Conservation (phyloP, 2,329 filamentous ascomycete genomes). For the Dendryphion nanum region DNA sequence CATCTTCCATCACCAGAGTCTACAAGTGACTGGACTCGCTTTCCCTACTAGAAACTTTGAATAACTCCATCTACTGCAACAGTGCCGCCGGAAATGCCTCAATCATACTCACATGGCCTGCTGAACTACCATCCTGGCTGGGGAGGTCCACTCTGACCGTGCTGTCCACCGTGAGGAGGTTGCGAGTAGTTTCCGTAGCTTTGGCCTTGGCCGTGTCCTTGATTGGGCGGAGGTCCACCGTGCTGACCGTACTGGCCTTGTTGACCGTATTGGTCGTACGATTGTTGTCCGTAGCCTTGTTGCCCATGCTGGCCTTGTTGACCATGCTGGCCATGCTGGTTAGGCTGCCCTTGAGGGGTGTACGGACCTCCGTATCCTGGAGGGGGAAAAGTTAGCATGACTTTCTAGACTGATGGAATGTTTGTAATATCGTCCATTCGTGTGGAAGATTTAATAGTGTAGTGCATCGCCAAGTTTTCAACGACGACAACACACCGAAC, state of each 20-base stretch:
- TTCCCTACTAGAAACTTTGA: no score
- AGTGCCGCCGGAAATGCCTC: no score
- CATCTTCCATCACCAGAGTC: no score
- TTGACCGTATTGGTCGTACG: conserved; percentile 1
- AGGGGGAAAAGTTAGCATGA: no score
- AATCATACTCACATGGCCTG: no score
- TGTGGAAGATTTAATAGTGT: no score
- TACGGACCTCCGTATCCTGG: conserved; percentile 16
- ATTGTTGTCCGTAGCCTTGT: conserved; percentile 2
- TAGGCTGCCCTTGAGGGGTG: conserved; percentile 12
- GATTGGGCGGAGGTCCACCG: conserved; percentile 14
- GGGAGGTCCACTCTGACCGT: not conserved
- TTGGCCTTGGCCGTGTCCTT: conserved; percentile 4
- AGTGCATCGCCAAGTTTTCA: no score
- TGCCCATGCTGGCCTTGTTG: conserved; percentile 14
- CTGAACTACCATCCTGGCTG: not conserved
- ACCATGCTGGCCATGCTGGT: conserved; percentile 14
- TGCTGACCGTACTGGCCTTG: conserved; percentile 18
- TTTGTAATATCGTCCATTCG: no score
- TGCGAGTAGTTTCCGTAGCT: conserved; percentile 3
- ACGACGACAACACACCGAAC: no score
- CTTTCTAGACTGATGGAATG: no score
- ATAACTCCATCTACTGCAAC: no score
- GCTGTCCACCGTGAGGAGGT: not conserved
- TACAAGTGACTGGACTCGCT: no score